These are phyloP conservation scores for Penicillium capsulatum DNA, from an alignment of 2,329 filamentous ascomycete species.

Conservation along the genomic window DNA sequence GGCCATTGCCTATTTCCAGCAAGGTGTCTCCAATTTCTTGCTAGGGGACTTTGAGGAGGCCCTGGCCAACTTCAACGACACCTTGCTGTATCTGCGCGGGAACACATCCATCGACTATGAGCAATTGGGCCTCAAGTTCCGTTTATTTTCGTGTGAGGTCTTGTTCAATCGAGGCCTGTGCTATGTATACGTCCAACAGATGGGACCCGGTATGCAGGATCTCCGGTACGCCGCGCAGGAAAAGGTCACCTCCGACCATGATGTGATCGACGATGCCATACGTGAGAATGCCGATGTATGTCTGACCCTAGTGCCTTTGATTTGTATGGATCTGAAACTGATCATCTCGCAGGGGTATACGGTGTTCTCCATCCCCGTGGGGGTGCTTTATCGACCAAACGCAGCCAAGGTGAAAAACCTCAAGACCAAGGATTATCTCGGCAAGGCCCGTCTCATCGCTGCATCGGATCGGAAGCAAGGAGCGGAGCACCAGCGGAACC, in stretches of 20 bases:
- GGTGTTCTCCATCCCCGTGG: slow-evolving; percentile 96
- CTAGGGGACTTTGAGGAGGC: slow-evolving; percentile 97
- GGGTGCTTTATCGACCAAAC: slow-evolving; percentile 90
- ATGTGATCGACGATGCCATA: slow-evolving; percentile 97
- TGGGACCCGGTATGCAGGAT: slow-evolving; percentile 85
- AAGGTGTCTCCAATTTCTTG: slow-evolving; percentile 96
- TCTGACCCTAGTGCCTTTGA: not conserved
- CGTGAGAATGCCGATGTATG: slow-evolving; percentile 81
- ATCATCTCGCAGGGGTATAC: slow-evolving; percentile 72
- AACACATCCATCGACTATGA: slow-evolving; percentile 98
- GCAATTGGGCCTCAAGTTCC: slow-evolving; percentile 90
- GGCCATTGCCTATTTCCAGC: slow-evolving; percentile 95
- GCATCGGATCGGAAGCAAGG: slow-evolving; percentile 67
- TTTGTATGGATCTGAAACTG: slow-evolving; percentile 1
- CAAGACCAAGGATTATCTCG: slow-evolving; percentile 95
- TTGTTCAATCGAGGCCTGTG: slow-evolving; percentile 95
- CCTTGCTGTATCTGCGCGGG: slow-evolving; percentile 84
- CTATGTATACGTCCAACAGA: slow-evolving; percentile 94
- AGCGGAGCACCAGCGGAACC: slow-evolving; percentile 73
- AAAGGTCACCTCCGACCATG: slow-evolving; percentile 92
- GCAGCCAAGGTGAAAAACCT: slow-evolving; percentile 97
- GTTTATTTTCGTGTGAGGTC: slow-evolving; percentile 94
- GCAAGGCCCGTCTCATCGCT: slow-evolving; percentile 89
- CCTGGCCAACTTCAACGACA: slow-evolving; percentile 97
- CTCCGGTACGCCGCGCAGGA: slow-evolving; percentile 87